These are phyloP conservation scores for Chlorella sp. DNA, from an alignment of 139 green algal species.

Conservation along the genomic window DNA sequence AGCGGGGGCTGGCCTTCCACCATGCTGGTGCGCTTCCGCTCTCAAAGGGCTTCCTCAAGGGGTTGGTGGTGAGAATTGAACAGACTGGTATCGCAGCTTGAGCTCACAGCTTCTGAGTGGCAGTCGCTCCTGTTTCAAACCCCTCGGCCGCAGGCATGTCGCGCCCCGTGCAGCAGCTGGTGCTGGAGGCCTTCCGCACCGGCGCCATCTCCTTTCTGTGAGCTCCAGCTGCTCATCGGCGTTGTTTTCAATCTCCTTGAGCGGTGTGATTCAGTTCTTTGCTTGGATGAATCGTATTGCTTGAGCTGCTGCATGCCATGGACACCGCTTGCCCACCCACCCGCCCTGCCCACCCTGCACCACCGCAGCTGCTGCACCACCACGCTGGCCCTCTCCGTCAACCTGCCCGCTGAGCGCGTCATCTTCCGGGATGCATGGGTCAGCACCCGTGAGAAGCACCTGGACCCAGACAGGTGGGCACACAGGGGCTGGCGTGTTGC, in stretches of 20 bases:
- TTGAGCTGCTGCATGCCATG: background rate
- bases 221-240: background rate
- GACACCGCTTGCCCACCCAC: background rate
- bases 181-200: background rate
- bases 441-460: background rate
- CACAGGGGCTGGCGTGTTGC: too few relatives aligned
- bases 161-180: background rate
- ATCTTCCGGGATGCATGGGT: slow-evolving; percentile 16
- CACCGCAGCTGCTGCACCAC: slow-evolving; percentile 11
- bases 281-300: too few relatives aligned
- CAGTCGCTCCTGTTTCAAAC: background rate
- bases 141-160: background rate
- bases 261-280: too few relatives aligned
- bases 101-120: too few relatives aligned
- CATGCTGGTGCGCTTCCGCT: background rate
- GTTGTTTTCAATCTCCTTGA: too few relatives aligned
- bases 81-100: too few relatives aligned
- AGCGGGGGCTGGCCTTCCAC: background rate
- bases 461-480: too few relatives aligned
- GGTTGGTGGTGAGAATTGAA: too few relatives aligned
- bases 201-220: background rate
- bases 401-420: background rate
- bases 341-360: too few relatives aligned
- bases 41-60: too few relatives aligned
- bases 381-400: background rate